These are phyloP conservation scores for Chlorella sp. DNA, from an alignment of 139 green algal genomes.

Conservation along the genomic window DNA sequence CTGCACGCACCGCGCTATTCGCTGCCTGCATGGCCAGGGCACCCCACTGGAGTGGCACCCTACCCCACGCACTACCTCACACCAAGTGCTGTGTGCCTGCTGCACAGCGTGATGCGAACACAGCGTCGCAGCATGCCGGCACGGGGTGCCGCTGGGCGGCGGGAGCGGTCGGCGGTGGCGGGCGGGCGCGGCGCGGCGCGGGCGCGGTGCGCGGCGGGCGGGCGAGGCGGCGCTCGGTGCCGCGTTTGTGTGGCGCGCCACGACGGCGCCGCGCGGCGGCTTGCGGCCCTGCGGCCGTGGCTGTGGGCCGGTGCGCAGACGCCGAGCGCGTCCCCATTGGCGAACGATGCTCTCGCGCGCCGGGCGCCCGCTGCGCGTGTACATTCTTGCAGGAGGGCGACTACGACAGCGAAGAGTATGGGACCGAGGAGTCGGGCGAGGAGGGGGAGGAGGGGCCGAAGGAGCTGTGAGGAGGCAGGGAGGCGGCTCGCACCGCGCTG, in stretches of 20 bases:
- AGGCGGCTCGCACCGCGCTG: too few relatives aligned
- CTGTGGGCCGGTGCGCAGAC: not conserved
- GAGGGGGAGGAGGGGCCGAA: slow-evolving; percentile 25
- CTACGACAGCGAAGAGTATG: slow-evolving; percentile 52
- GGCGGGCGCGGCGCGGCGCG: too few relatives aligned
- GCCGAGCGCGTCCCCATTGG: not conserved
- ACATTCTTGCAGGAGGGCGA: slow-evolving; percentile 11
- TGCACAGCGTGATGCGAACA: too few relatives aligned
- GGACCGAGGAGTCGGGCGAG: slow-evolving; percentile 42
- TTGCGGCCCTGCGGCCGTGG: not conserved
- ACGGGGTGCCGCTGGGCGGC: not conserved
- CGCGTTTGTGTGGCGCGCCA: not conserved
- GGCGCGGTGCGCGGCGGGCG: not conserved
- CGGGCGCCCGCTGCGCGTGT: not conserved
- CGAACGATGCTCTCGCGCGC: not conserved
- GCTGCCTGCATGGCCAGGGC: too few relatives aligned
- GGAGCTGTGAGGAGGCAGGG: too few relatives aligned
- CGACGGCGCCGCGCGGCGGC: too few relatives aligned
- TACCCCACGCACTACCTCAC: too few relatives aligned
- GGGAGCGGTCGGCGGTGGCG: not conserved
- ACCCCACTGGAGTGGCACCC: too few relatives aligned
- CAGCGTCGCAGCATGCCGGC: too few relatives aligned
- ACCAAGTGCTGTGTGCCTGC: too few relatives aligned
- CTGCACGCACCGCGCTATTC: too few relatives aligned
- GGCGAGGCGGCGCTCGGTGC: not conserved